phyloP scores from a whole-genome alignment of 208 protist genomes.

The Naegleria fowleri region DNA sequence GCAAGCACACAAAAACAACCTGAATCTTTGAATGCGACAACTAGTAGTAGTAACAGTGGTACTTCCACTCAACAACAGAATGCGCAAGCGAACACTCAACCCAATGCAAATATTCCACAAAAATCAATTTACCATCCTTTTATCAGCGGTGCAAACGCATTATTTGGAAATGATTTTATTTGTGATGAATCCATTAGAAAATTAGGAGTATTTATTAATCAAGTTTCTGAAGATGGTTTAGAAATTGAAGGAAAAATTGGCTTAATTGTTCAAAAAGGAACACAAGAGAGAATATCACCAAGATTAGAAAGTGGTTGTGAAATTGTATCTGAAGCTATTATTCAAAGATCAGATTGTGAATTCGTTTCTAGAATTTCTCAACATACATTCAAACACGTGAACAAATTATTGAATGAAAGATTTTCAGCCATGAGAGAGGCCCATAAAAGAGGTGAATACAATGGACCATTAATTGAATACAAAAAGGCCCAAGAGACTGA shows the following conservation, averaged over 20 bases:
- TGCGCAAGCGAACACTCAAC: background rate
- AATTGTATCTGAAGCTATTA: background rate
- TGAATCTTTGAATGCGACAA: background rate
- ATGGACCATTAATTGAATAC: background rate
- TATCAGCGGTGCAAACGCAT: background rate
- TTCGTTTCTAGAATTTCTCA: background rate
- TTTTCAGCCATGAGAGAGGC: background rate
- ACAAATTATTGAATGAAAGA: background rate
- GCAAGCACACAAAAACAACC: background rate
- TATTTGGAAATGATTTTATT: background rate
- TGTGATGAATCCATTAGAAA: background rate
- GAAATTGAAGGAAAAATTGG: background rate
- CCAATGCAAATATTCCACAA: background rate
- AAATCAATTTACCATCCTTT: background rate
- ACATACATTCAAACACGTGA: background rate
- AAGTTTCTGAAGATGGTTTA: background rate
- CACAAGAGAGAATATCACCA: background rate
- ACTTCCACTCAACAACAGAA: background rate
- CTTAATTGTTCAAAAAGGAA: background rate
- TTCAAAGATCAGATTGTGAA: background rate
- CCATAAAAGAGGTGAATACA: background rate
- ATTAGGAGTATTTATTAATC: background rate
- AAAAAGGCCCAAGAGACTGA: background rate
- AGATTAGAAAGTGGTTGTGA: background rate
- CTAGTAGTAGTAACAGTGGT: background rate